Evolutionary conservation across 805 yeast species (phyloP), one percentile per base, ranked within the genome.

Genomic region (Komagataella kurtzmanii): DNA sequence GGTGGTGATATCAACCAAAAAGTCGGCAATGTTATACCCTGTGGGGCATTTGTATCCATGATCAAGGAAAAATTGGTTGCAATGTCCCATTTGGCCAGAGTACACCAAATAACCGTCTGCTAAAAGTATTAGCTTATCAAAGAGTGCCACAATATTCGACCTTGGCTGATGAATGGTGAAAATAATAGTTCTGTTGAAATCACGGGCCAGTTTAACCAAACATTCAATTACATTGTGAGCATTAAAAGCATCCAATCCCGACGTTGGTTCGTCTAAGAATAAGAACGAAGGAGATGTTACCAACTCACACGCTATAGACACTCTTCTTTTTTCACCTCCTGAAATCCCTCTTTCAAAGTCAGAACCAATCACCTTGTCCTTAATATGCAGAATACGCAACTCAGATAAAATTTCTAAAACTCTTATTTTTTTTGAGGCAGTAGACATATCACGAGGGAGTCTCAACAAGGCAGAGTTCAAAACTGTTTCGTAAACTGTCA

Each of bases 101-200:
- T 85, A 93, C 2, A 90, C 83, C 64, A 88, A 70, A 56, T 81
- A 81, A 54, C 99, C 98, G 56, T 85, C 85, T 23, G 96, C 84
- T 51, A 93, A 72, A 49, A 93, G 70, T 1, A 91, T 66, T 49
- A 93, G 74, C 59, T 83, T 83, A 62, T 91, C 97, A 65, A 93
- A 93, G 53, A 88, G 68, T 0, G 96, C 83, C 40, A 93, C 97
- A 63, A 93, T 91, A 61, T 93, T 93, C 53, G 97, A 87, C 61
- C 99, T 76, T 8, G 99, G 99, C 64, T 93, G 99, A 68, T 93
- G 99, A 57, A 93, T 93, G 0, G 99, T 88, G 63, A 93, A 85
- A 1, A 93, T 79, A 49, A 93, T 81, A 0, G 99, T 91, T 62
- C 98, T 80, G 54, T 85, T 82, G 65, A 83, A 86, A 59, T 81